These are phyloP conservation scores for Penicillium sp. DNA, from an alignment of 2,329 filamentous ascomycete genomes.

Conservation along the genomic window DNA sequence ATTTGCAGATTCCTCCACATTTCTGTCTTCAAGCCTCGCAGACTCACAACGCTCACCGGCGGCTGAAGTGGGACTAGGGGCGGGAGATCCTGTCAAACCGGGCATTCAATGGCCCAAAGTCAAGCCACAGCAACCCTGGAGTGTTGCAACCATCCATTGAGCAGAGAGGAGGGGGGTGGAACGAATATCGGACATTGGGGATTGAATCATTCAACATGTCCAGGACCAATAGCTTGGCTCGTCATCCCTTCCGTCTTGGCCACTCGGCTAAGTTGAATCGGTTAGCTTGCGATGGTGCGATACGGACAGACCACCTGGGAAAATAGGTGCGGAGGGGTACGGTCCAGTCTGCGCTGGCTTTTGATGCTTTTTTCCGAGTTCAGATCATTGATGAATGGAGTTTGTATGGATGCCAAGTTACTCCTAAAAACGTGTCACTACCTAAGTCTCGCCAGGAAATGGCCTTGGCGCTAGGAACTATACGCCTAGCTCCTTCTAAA, in stretches of 20 bases:
- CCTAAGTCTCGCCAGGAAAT: no score
- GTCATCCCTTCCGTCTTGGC: slow-evolving; percentile 19
- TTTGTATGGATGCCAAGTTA: no score
- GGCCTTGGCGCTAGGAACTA: not conserved
- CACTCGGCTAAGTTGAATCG: not conserved
- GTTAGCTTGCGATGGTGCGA: not conserved
- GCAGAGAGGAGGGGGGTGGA: not conserved
- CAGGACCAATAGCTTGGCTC: slow-evolving; percentile 7
- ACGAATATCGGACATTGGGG: no score
- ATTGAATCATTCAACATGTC: not conserved
- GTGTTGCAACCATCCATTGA: not conserved
- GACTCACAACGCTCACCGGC: not conserved
- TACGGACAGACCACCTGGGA: not conserved
- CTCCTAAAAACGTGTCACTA: no score
- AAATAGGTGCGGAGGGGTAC: not conserved
- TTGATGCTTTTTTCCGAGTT: not conserved
- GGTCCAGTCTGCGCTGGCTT: not conserved
- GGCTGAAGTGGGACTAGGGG: slow-evolving; percentile 2
- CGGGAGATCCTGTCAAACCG: not conserved
- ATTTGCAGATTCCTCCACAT: not conserved
- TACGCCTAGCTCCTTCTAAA: not conserved
- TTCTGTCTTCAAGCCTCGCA: not conserved
- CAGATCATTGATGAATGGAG: no score
- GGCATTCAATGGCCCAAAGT: not conserved
- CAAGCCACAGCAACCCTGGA: not conserved